These are phyloP conservation scores for Gloeopeniophorella convolvens DNA, from an alignment of 768 basidiomycete genomes.

Conservation along the genomic window DNA sequence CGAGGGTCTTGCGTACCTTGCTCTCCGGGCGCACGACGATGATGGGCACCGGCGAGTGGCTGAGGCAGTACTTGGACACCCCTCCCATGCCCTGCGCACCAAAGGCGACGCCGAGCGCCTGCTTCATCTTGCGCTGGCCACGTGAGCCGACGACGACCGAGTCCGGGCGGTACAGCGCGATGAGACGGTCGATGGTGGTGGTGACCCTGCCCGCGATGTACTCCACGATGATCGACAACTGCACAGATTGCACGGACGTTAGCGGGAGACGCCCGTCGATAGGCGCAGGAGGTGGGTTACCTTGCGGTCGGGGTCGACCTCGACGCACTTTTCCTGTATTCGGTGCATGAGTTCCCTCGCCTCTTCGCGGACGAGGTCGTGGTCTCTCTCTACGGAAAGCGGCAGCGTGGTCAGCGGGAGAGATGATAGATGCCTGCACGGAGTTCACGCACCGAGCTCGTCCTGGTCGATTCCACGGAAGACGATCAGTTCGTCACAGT, in stretches of 20 bases:
- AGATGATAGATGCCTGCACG: not conserved
- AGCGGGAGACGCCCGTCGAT: not conserved
- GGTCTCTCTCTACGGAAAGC: slow-evolving; percentile 55
- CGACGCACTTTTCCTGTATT: slow-evolving; percentile 76
- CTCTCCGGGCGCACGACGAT: slow-evolving; percentile 91
- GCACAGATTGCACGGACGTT: not conserved
- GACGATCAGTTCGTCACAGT: slow-evolving; percentile 90
- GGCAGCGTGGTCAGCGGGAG: not conserved
- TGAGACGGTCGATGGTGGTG: slow-evolving; percentile 84
- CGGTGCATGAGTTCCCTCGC: slow-evolving; percentile 74
- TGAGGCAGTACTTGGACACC: slow-evolving; percentile 68
- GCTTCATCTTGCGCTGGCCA: slow-evolving; percentile 53
- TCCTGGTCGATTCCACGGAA: slow-evolving; percentile 88
- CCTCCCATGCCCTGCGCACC: slow-evolving; percentile 53
- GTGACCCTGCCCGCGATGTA: slow-evolving; percentile 90
- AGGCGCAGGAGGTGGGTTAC: slow-evolving; percentile 29
- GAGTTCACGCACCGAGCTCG: slow-evolving; percentile 52
- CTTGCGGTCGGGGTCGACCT: slow-evolving; percentile 72
- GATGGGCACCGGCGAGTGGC: slow-evolving; percentile 91
- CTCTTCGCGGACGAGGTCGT: slow-evolving; percentile 73
- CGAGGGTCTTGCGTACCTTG: slow-evolving; percentile 77
- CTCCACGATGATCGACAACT: slow-evolving; percentile 90
- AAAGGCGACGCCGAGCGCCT: slow-evolving; percentile 46
- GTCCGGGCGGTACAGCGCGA: slow-evolving; percentile 87
- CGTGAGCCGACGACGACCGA: slow-evolving; percentile 90